These are phyloP conservation scores for Naganishia randhawae DNA, from an alignment of 768 basidiomycete genomes.

Conservation along the genomic window DNA sequence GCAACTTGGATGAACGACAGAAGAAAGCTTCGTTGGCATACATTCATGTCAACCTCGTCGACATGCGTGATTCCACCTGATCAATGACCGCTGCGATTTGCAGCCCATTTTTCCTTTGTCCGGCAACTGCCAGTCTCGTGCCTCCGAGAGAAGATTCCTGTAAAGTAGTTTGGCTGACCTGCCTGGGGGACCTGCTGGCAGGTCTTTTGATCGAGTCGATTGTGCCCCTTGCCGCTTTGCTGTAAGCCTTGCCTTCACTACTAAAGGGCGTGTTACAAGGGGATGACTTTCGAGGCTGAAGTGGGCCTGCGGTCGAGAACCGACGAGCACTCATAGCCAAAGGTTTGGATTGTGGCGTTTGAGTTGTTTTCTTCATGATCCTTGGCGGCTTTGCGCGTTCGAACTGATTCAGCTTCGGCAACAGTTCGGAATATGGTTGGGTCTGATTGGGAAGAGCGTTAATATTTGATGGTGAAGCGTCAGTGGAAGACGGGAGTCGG, in stretches of 20 bases:
- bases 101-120: neutral
- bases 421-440: neutral
- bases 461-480: neutral
- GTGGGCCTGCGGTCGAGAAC: constrained; percentile 1
- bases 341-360: neutral
- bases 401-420: neutral
- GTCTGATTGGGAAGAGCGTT: neutral
- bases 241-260: neutral
- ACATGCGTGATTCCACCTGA: constrained; percentile 15
- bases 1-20: too few relatives aligned
- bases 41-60: neutral
- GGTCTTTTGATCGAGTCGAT: neutral
- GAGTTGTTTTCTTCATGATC: too few relatives aligned
- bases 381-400: neutral
- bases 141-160: neutral
- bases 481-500: neutral
- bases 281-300: neutral
- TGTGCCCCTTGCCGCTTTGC: too few relatives aligned
- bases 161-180: neutral
- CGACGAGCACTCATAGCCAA: neutral
- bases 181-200: constrained; percentile 6
- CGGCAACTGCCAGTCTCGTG: neutral
- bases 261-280: neutral
- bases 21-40: too few relatives aligned
- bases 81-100: constrained; percentile 1